Evolutionary conservation across 139 green algal species (phyloP).

Genomic region (Auxenochlorella protothecoides): DNA sequence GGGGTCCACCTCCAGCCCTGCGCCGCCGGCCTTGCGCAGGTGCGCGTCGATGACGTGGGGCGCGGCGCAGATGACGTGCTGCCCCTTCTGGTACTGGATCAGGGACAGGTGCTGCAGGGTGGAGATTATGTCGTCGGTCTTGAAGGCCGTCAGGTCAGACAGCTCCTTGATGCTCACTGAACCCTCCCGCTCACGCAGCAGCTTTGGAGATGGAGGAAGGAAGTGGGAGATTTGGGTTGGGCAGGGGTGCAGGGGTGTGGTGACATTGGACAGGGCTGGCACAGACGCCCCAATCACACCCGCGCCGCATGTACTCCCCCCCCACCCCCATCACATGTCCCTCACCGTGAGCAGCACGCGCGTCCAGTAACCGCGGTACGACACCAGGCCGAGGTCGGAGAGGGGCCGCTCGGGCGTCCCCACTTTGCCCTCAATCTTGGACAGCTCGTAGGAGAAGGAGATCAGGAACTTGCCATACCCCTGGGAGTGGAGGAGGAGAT

Average conservation of each 20-base stretch:
- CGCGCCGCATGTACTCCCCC: no score
- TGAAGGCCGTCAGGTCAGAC: slow-evolving; percentile 85
- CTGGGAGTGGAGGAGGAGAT: slow-evolving; percentile 15
- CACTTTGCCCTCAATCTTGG: slow-evolving; percentile 93
- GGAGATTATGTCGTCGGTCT: slow-evolving; percentile 91
- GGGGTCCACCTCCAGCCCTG: slow-evolving; percentile 57
- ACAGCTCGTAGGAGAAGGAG: slow-evolving; percentile 93
- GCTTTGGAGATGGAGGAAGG: slow-evolving; percentile 9
- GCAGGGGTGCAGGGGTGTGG: no score
- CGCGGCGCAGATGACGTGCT: slow-evolving; percentile 63
- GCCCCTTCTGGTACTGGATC: slow-evolving; percentile 88
- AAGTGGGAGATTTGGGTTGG: no score
- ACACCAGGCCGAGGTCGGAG: slow-evolving; percentile 87
- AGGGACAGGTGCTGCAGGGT: slow-evolving; percentile 81
- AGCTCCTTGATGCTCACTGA: slow-evolving; percentile 89
- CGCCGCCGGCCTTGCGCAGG: slow-evolving; percentile 60
- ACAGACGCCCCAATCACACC: no score
- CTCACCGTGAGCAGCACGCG: slow-evolving; percentile 79
- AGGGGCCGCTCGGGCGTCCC: slow-evolving; percentile 95
- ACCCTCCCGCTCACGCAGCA: slow-evolving; percentile 59
- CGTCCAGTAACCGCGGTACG: slow-evolving; percentile 95
- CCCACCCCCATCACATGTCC: no score
- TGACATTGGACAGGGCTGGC: no score
- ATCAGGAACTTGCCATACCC: slow-evolving; percentile 99
- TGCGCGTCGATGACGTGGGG: slow-evolving; percentile 49